phyloP scores from a whole-genome alignment of 768 basidiomycete species.

The Trametopsis cervina region DNA sequence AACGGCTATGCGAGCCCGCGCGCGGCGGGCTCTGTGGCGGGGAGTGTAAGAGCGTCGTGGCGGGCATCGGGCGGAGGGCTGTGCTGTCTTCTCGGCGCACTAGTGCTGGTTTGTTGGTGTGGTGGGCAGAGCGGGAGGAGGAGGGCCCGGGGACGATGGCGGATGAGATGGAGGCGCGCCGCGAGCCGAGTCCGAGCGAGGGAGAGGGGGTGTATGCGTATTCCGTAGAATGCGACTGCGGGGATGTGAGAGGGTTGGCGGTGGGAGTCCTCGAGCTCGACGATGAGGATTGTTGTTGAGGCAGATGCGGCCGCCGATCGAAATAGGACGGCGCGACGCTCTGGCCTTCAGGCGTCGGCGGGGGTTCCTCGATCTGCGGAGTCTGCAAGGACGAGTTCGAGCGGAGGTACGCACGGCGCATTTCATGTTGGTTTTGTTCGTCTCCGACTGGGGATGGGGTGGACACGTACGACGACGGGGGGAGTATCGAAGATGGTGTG shows the following conservation, averaged over 20 bases:
- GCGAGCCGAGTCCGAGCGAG: background rate
- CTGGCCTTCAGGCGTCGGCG: background rate
- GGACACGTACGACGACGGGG: background rate
- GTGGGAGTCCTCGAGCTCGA: background rate
- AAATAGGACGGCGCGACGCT: slow-evolving; percentile 4
- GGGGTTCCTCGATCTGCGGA: background rate
- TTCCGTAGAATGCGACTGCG: background rate
- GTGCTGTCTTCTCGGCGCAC: slow-evolving; percentile 18
- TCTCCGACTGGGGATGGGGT: background rate
- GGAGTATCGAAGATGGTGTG: background rate
- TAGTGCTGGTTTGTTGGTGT: slow-evolving; percentile 11
- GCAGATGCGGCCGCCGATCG: slow-evolving; percentile 2
- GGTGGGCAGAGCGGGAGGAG: background rate
- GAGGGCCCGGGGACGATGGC: background rate
- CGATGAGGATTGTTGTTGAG: too few species aligned
- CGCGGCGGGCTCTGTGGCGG: slow-evolving; percentile 11
- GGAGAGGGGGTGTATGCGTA: background rate
- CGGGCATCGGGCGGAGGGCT: slow-evolving; percentile 17
- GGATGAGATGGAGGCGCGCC: slow-evolving; percentile 5
- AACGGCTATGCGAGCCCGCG: slow-evolving; percentile 5
- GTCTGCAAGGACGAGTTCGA: background rate
- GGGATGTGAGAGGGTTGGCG: background rate
- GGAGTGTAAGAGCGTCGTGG: slow-evolving; percentile 14
- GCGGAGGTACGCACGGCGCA: slow-evolving; percentile 1
- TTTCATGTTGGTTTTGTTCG: background rate